A percentile compares a stretch with the other conserved stretches of the same genome.
These are phyloP conservation scores for Arabidopsis hybrid DNA, from an alignment of 441 rosid genomes.

Conservation along the genomic window DNA sequence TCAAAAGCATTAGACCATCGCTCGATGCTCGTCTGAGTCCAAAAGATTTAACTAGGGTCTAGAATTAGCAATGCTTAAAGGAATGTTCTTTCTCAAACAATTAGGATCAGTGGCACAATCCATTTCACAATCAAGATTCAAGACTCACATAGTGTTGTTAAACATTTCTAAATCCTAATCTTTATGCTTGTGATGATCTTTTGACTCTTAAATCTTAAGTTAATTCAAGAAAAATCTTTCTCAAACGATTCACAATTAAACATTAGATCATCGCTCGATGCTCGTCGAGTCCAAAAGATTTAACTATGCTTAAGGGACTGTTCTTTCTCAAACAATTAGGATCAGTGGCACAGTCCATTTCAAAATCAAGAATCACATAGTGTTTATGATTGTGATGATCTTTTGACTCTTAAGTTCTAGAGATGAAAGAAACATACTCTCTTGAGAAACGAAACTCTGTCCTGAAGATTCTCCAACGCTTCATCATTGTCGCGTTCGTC, in stretches of 20 bases:
- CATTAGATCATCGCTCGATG: conserved; percentile 3
- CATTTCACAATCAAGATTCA: conserved; percentile 13
- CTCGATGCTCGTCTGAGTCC: not conserved
- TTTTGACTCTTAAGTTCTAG: not conserved
- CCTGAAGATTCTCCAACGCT: conserved; percentile 69
- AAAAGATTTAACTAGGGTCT: not conserved
- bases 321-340: not conserved
- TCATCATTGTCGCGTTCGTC: conserved; percentile 82
- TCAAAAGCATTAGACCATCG: not conserved
- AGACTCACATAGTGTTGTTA: not conserved
- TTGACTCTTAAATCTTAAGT: too few species aligned
- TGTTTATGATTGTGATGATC: not conserved
- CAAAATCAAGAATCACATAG: not conserved
- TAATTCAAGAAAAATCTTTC: too few species aligned
- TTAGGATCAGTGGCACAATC: conserved; percentile 11
- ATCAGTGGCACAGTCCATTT: conserved; percentile 10
- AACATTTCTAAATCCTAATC: conserved; percentile 11
- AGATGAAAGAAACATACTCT: conserved; percentile 52
- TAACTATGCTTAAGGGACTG: not conserved
- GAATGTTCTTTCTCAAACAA: not conserved
- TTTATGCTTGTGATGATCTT: not conserved
- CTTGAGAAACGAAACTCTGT: conserved; percentile 77
- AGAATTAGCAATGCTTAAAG: not conserved
- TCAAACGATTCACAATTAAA: too few species aligned
- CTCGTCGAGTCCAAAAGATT: not conserved